Conservation (phyloP, 2,329 filamentous ascomycete species). For the Fusarium avenaceum region DNA sequence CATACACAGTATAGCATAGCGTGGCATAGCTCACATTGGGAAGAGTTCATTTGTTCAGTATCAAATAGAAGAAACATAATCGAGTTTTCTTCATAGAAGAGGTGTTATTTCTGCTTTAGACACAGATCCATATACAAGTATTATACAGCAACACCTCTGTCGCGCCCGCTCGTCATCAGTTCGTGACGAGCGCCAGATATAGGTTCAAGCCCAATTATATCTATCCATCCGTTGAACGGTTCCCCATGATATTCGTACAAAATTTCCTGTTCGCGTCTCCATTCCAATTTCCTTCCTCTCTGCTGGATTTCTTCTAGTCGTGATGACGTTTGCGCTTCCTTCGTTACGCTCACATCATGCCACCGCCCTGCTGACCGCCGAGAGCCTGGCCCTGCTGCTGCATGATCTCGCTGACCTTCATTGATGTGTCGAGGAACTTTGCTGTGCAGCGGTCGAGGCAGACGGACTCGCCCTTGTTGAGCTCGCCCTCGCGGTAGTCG, state of each 20-base stretch:
- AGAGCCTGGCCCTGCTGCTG: conserved; percentile 83
- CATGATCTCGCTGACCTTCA: conserved; percentile 98
- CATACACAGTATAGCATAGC: conserved; percentile 23
- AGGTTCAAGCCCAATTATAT: conserved; percentile 37
- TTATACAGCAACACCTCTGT: conserved; percentile 46
- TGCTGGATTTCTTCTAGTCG: conserved; percentile 1
- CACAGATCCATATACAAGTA: conserved; percentile 44
- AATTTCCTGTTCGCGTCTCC: conserved; percentile 2
- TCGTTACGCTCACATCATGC: conserved; percentile 47
- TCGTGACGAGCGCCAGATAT: conserved; percentile 35
- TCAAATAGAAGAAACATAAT: conserved; percentile 32
- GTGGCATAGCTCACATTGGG: conserved; percentile 1
- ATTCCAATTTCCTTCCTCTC: conserved; percentile 5
- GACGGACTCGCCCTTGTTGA: conserved; percentile 99
- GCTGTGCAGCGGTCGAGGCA: conserved; percentile 97
- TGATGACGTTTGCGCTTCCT: not conserved
- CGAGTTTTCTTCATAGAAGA: conserved; percentile 28
- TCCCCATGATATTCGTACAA: conserved; percentile 41
- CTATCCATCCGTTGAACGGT: conserved; percentile 23
- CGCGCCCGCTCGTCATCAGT: conserved; percentile 28
- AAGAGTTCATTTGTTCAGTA: conserved; percentile 21
- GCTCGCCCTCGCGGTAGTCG: conserved; percentile 94
- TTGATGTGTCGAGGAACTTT: conserved; percentile 99
- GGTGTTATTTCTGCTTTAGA: conserved; percentile 38
- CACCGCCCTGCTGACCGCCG: conserved; percentile 58